Evolutionary conservation across 192 early-diverging fungal genomes (phyloP).

Genomic region (Coemansia brasiliensis): DNA sequence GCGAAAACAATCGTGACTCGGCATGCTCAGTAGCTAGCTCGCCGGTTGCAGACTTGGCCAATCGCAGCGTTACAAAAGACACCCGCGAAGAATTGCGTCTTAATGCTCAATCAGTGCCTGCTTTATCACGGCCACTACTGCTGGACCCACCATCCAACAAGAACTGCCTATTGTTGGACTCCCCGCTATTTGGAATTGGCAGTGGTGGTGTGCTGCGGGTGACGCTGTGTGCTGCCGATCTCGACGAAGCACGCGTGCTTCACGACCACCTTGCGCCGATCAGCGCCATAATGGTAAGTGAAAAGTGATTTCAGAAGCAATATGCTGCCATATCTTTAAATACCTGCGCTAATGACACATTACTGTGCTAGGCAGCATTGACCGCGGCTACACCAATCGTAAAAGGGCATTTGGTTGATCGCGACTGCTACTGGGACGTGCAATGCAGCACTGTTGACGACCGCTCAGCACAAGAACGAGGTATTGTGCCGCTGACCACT

Average conservation of each 20-base stretch:
- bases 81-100: too few relatives aligned
- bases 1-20: constrained; percentile 62
- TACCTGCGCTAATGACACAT: not conserved
- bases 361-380: constrained; percentile 65
- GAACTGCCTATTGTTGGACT: constrained; percentile 91
- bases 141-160: constrained; percentile 19
- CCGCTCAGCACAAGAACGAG: constrained; percentile 87
- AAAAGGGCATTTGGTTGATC: constrained; percentile 88
- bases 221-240: constrained; percentile 92
- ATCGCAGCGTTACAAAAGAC: too few relatives aligned
- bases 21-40: constrained; percentile 30
- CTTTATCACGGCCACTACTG: constrained; percentile 6
- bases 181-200: constrained; percentile 97
- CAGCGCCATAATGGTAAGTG: constrained; percentile 80
- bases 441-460: constrained; percentile 91
- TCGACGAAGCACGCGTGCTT: constrained; percentile 86
- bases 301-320: not conserved
- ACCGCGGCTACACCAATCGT: constrained; percentile 91
- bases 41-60: not conserved
- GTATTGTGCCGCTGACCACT: constrained; percentile 71
- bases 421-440: constrained; percentile 97
- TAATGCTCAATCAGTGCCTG: not conserved
- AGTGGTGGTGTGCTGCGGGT: constrained; percentile 90
- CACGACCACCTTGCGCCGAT: constrained; percentile 94
- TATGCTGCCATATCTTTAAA: too few relatives aligned